Base-by-base conservation (phyloP, 2,329 filamentous ascomycete species). In the Nigrograna mackinnonii region DNA sequence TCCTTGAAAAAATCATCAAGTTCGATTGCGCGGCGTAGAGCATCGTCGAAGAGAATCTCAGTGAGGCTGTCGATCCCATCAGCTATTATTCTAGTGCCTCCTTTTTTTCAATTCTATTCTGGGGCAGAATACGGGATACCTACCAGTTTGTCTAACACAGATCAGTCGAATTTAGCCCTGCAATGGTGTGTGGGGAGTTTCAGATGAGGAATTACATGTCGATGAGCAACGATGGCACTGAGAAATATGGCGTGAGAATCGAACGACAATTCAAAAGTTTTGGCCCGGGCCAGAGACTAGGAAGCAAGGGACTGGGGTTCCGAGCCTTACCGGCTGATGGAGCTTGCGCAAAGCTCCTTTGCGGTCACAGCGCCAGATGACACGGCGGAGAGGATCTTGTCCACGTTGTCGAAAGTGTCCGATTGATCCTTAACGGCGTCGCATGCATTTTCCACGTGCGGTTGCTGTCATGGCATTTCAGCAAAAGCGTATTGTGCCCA, bases 41-140 rank as follows among this genome's bases (percentile, higher is more conserved):
- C 74, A 33, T 67, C 62, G 32, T 72, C 67, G 51, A 76, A 76
- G 46, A 76, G 63, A 47, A 76, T 71, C 50, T 77, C 74, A 37
- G 74, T 73, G 41, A 77, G 62, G 50, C 67, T 71, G 35, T 70
- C 28, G 28, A 28, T 17, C n/a, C 18, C 20, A 42, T 62, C 40
- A 68, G 6, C 44, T 71, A 28, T 83, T 64, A 33, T 9, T 33
- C 9, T 9, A 17, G 31, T 7, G 16, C 7, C 31, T 7, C 9
- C 18, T 7, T 17, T 28, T 28, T 28, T 28, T n/a, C 24, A 28
- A 9, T 22, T 82, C 70, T 53, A 82, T 82, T 34, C 72, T 74
- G 34, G 65, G n/a, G 24, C 9, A n/a, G 24, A n/a, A 28, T 16
- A 33, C 1, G 67, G 64, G 12, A 74, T 74, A 39, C 62, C 42